These are phyloP conservation scores for Quercus ilex DNA, from an alignment of 306 rosid genomes.

Conservation along the genomic window DNA sequence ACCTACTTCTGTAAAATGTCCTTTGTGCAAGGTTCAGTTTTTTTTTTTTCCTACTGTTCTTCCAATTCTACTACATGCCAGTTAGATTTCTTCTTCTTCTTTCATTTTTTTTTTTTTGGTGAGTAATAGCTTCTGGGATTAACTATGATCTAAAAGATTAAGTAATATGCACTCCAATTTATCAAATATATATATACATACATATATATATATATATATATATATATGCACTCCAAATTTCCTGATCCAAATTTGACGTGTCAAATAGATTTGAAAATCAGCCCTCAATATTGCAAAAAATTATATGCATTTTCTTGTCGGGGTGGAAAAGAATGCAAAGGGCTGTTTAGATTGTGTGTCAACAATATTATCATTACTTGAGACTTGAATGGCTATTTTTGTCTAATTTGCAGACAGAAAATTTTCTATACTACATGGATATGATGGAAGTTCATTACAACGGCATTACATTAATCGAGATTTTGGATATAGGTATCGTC, in stretches of 20 bases:
- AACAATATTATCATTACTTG: neutral
- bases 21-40: slow-evolving; percentile 81
- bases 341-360: neutral
- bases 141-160: neutral
- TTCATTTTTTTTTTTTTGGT: neutral
- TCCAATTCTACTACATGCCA: neutral
- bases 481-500: slow-evolving; percentile 47
- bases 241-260: too few relatives aligned
- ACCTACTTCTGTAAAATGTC: slow-evolving; percentile 64
- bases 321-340: neutral
- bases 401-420: slow-evolving; percentile 50
- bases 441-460: slow-evolving; percentile 59
- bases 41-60: neutral
- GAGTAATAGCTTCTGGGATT: neutral
- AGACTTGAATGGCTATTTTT: slow-evolving; percentile 14
- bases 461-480: slow-evolving; percentile 52
- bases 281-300: neutral
- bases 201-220: too few relatives aligned
- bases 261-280: too few relatives aligned
- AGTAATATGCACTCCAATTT: neutral
- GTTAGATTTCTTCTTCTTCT: neutral
- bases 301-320: neutral
- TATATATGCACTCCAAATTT: too few relatives aligned
- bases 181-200: too few relatives aligned
- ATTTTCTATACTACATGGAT: slow-evolving; percentile 61